phyloP scores from a whole-genome alignment of 257 asterid species.

The Scutellaria galericulata region DNA sequence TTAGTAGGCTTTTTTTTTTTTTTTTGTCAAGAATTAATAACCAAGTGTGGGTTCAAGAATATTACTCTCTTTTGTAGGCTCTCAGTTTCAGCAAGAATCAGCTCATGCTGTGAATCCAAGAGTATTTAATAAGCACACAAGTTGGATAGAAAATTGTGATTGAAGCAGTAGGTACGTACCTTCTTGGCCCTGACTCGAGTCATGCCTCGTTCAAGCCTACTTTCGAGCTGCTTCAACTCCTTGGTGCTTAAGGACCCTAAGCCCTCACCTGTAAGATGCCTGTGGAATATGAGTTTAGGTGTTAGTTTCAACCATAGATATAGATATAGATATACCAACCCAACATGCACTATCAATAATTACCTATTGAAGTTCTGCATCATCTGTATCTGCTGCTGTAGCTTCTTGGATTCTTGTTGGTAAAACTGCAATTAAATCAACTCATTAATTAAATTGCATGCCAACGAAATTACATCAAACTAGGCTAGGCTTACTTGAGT shows the following conservation, averaged over 20 bases:
- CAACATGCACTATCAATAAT: background rate
- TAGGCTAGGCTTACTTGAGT: slow-evolving; percentile 56
- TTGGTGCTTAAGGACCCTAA: slow-evolving; percentile 63
- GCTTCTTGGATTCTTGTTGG: slow-evolving; percentile 84
- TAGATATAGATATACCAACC: background rate
- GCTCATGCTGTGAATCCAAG: slow-evolving; percentile 60
- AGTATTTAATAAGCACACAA: background rate
- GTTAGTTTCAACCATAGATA: background rate
- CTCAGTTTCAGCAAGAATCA: slow-evolving; percentile 78
- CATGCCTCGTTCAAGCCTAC: slow-evolving; percentile 68
- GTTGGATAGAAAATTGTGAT: background rate
- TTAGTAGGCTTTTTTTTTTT: too few species aligned
- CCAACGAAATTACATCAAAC: too few species aligned
- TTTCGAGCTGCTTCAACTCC: slow-evolving; percentile 79
- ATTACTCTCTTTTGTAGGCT: slow-evolving; percentile 70
- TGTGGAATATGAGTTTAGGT: slow-evolving; percentile 30
- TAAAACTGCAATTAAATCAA: slow-evolving; percentile 50
- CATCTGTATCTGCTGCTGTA: slow-evolving; percentile 81
- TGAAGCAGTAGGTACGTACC: slow-evolving; percentile 37
- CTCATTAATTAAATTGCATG: background rate
- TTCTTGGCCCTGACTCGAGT: slow-evolving; percentile 64
- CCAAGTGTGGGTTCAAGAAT: slow-evolving; percentile 1
- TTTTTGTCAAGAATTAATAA: too few species aligned
- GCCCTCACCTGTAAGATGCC: slow-evolving; percentile 79
- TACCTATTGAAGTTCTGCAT: slow-evolving; percentile 74